These are phyloP conservation scores for Phytophthora rubi DNA, from an alignment of 352 stramenopile species.

Conservation along the genomic window DNA sequence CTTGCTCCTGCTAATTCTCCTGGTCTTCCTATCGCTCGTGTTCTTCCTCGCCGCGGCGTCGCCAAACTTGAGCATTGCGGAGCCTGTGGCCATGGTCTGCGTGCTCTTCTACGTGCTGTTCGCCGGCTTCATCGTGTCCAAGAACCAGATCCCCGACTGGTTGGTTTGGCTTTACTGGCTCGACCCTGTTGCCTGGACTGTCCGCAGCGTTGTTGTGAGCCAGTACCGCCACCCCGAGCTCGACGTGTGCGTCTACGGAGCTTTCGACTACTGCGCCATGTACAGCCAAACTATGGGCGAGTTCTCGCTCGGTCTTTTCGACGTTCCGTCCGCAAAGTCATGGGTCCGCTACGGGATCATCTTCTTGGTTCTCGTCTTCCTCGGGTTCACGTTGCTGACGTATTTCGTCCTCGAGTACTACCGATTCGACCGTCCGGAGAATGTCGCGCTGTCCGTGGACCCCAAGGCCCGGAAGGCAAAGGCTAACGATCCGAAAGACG, in stretches of 20 bases:
- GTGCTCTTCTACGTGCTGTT: constrained; percentile 41
- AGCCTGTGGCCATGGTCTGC: constrained; percentile 38
- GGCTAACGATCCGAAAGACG: background rate
- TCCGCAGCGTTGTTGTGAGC: constrained; percentile 32
- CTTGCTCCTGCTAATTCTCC: constrained; percentile 11
- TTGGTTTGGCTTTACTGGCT: constrained; percentile 19
- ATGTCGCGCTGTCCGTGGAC: constrained; percentile 31
- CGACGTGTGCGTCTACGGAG: constrained; percentile 22
- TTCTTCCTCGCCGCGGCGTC: constrained; percentile 32
- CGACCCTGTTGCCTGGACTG: constrained; percentile 9
- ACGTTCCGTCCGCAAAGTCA: constrained; percentile 22
- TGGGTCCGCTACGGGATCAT: constrained; percentile 37
- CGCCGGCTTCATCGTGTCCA: constrained; percentile 35
- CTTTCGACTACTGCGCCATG: constrained; percentile 34
- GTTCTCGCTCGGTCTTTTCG: constrained; percentile 33
- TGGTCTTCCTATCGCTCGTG: constrained; percentile 10
- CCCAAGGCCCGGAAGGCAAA: background rate
- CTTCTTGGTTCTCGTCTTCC: constrained; percentile 30
- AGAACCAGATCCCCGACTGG: constrained; percentile 32
- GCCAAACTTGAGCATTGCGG: constrained; percentile 37
- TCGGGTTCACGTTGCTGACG: constrained; percentile 43
- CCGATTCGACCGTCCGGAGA: constrained; percentile 52
- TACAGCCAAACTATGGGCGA: constrained; percentile 33
- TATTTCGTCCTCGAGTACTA: constrained; percentile 16
- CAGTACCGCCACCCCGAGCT: constrained; percentile 29